phyloP scores from a whole-genome alignment of 768 basidiomycete species.

The Gloeopeniophorella convolvens region DNA sequence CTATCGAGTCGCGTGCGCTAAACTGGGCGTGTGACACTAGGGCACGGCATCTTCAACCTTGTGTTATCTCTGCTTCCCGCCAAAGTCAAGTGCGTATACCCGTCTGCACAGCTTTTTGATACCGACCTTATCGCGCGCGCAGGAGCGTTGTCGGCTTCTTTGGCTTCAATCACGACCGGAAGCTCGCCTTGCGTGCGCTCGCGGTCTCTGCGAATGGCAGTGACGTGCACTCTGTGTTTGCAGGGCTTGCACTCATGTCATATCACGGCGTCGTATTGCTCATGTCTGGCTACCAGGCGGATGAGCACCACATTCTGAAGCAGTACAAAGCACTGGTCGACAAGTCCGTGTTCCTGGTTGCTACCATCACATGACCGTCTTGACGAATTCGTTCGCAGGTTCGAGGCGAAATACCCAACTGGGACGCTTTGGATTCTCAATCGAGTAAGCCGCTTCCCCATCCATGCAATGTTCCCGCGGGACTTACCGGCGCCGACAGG shows the following conservation, averaged over 20 bases:
- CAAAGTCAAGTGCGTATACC: slow-evolving; percentile 48
- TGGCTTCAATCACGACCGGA: slow-evolving; percentile 68
- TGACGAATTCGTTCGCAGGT: slow-evolving; percentile 28
- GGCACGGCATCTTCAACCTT: slow-evolving; percentile 59
- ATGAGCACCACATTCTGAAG: slow-evolving; percentile 55
- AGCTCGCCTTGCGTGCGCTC: slow-evolving; percentile 60
- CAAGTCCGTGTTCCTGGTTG: slow-evolving; percentile 34
- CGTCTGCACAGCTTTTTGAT: not conserved
- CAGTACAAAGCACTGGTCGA: slow-evolving; percentile 63
- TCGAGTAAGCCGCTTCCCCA: slow-evolving; percentile 35
- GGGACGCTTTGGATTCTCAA: slow-evolving; percentile 74
- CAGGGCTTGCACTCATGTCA: slow-evolving; percentile 76
- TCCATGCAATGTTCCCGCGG: not conserved
- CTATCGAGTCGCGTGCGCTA: not conserved
- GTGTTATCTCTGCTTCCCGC: slow-evolving; percentile 72
- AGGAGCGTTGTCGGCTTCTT: slow-evolving; percentile 70
- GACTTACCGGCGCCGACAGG: slow-evolving; percentile 34
- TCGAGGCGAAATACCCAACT: slow-evolving; percentile 51
- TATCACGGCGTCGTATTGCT: slow-evolving; percentile 69
- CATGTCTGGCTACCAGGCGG: slow-evolving; percentile 68
- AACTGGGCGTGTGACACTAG: slow-evolving; percentile 10
- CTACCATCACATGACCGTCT: not conserved
- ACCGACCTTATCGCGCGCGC: not conserved
- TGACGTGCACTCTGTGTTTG: slow-evolving; percentile 72
- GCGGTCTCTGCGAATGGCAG: slow-evolving; percentile 57